Evolutionary conservation across 108 stramenopile genomes (phyloP), one percentile per base, ranked within the genome.

Genomic region (Parmales sp.): DNA sequence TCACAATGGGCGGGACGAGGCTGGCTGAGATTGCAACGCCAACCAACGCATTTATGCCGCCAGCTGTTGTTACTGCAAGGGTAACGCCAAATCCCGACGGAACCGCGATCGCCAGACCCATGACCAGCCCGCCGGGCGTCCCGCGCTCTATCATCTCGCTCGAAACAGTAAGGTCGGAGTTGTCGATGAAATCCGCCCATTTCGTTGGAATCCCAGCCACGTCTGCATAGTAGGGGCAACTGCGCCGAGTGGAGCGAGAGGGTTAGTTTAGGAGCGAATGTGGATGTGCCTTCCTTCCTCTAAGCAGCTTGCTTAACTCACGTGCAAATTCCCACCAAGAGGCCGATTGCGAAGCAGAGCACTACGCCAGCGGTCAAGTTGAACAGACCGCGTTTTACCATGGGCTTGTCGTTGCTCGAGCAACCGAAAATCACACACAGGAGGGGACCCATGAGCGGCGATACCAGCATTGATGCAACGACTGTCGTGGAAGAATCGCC

Each of bases 1-100:
- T 82, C n/a, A 82, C 78, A 9, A 77, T 48, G 1, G 81, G 81
- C 23, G 81, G 81, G 8, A 82, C 76, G 22, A 82, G 71, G 38
- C 78, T 65, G 26, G 77, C 77, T 22, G 70, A 72, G 11, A 82
- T 82, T 16, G 81, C 81, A 43, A 82, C 81, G 19, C 81, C 81
- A 5, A 82, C 81, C 20, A 82, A 69, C 3, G 54, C 54, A 34
- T 60, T 60, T 13, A 60, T 60, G 1, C 54, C 68, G 26, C 38
- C 60, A 45, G 20, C 45, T 66, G 69, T 78, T 65, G 25, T 73
- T 66, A 79, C 71, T 5, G 74, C 70, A 13, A 82, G 72, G 1
- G 78, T 79, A 25, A 82, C 81, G 22, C 78, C 81, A 23, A 80
- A 36, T 3, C 81, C 81, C 5, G 70, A 72, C 3, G 81, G 78